These are phyloP conservation scores for Cephalotrichum gorgonifer DNA, from an alignment of 2,329 filamentous ascomycete species.

Conservation along the genomic window DNA sequence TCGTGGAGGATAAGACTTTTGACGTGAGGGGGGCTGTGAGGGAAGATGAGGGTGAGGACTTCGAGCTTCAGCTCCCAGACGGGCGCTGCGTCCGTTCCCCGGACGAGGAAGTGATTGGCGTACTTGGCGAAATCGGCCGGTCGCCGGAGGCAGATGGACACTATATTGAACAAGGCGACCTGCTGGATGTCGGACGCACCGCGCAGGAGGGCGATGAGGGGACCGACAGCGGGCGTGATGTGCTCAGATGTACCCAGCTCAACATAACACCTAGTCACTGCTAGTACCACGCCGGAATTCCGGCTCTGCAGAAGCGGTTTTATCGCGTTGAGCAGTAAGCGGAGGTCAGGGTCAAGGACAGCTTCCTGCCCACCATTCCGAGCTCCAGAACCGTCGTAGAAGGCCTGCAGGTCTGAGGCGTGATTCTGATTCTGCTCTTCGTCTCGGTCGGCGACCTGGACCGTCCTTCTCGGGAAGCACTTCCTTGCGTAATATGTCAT, in stretches of 20 bases:
- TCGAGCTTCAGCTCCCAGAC: conserved; percentile 92
- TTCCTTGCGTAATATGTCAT: conserved; percentile 77
- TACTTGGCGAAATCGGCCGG: conserved; percentile 81
- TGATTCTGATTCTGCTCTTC: conserved; percentile 14
- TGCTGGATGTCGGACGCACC: conserved; percentile 81
- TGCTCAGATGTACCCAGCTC: conserved; percentile 75
- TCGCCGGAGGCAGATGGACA: conserved; percentile 72
- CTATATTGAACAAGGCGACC: conserved; percentile 86
- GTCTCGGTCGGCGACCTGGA: conserved; percentile 34
- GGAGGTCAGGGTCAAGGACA: conserved; percentile 70
- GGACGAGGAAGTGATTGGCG: conserved; percentile 80
- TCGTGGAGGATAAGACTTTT: conserved; percentile 87
- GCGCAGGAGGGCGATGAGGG: conserved; percentile 75
- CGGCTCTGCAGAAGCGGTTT: conserved; percentile 82
- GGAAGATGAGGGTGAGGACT: conserved; percentile 81
- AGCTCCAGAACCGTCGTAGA: conserved; percentile 57
- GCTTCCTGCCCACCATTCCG: conserved; percentile 32
- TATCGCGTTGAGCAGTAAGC: conserved; percentile 69
- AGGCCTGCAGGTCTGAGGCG: conserved; percentile 49
- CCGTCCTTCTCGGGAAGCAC: conserved; percentile 70
- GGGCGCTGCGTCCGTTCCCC: conserved; percentile 64
- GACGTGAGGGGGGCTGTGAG: conserved; percentile 61
- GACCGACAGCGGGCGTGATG: conserved; percentile 65
- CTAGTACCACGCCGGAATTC: conserved; percentile 85
- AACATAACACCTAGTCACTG: conserved; percentile 74